phyloP scores from a whole-genome alignment of 257 asterid genomes.

The Cinchona pubescens region DNA sequence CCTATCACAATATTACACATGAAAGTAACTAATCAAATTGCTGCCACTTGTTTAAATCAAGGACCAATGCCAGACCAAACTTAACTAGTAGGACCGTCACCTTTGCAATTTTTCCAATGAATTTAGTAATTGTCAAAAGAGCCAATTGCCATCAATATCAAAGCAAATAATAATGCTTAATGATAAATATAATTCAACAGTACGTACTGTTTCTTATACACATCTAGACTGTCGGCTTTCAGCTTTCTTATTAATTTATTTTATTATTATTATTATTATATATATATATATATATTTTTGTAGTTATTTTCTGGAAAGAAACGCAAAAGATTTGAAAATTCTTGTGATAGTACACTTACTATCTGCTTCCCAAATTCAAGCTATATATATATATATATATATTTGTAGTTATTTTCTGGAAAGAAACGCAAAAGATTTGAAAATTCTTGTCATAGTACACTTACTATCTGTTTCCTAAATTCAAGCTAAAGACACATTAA shows the following conservation, averaged over 20 bases:
- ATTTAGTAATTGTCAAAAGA: constrained; percentile 15
- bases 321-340: neutral
- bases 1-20: constrained; percentile 9
- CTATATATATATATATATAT: no score
- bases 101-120: constrained; percentile 12
- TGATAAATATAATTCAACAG: constrained; percentile 27
- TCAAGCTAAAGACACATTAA: no score
- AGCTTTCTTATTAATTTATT: neutral
- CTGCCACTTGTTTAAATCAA: constrained; percentile 7
- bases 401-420: neutral
- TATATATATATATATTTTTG: no score
- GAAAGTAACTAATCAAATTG: neutral
- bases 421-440: neutral
- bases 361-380: no score
- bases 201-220: constrained; percentile 19
- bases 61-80: neutral
- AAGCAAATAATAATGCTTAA: constrained; percentile 38
- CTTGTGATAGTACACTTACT: neutral
- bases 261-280: no score
- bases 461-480: constrained; percentile 14
- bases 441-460: neutral
- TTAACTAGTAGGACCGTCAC: constrained; percentile 5
- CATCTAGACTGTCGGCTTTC: constrained; percentile 27
- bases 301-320: neutral
- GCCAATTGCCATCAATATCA: constrained; percentile 21